Percentiles rank a stretch among this genome's conserved stretches.
Conservation (phyloP, 2,329 filamentous ascomycete species). For the Phoma sp. region DNA sequence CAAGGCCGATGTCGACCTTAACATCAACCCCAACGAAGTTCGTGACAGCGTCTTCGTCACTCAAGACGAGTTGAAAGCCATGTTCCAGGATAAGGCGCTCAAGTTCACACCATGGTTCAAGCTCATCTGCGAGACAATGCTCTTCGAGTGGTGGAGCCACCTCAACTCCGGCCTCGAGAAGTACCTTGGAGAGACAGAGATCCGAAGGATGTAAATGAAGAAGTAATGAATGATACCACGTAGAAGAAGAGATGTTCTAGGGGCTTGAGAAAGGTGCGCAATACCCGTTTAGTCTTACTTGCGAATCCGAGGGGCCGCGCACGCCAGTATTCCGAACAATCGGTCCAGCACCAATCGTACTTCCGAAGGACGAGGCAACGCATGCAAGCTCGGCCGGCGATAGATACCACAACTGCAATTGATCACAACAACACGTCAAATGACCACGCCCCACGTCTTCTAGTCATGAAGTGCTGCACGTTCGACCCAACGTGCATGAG, state of each 20-base stretch:
- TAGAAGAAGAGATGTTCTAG: conserved; percentile 81
- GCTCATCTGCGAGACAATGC: conserved; percentile 96
- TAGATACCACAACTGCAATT: conserved; percentile 39
- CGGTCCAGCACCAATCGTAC: conserved; percentile 25
- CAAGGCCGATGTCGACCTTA: conserved; percentile 80
- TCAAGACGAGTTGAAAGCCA: conserved; percentile 79
- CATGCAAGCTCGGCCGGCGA: conserved; percentile 30
- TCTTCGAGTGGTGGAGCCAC: conserved; percentile 96
- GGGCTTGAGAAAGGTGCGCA: conserved; percentile 62
- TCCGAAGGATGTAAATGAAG: conserved; percentile 75
- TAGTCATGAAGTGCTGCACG: conserved; percentile 31
- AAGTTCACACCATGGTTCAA: conserved; percentile 99
- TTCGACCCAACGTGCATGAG: conserved; percentile 10
- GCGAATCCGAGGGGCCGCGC: conserved; percentile 14
- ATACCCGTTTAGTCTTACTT: conserved; percentile 13
- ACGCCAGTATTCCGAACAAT: conserved; percentile 14
- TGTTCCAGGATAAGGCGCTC: conserved; percentile 81
- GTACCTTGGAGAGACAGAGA: conserved; percentile 84
- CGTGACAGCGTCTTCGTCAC: conserved; percentile 84
- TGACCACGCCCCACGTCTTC: conserved; percentile 31
- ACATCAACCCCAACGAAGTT: conserved; percentile 87
- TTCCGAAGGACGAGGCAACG: conserved; percentile 31
- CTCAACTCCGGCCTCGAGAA: conserved; percentile 82
- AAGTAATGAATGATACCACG: conserved; percentile 11
- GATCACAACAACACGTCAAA: conserved; percentile 31